Conservation (phyloP, 805 yeast species). For the Martiniozyma abietophila region DNA sequence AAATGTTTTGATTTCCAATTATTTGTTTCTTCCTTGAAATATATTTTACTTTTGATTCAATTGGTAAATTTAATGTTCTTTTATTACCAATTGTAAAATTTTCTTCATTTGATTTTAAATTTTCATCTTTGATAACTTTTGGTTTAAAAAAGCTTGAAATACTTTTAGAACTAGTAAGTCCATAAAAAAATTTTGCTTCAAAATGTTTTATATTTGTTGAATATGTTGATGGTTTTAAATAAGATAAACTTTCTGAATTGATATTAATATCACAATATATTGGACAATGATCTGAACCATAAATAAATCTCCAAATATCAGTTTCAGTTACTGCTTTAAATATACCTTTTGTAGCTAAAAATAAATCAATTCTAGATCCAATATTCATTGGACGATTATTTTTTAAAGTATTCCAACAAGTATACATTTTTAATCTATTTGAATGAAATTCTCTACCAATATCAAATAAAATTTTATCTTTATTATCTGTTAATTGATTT, state of each 20-base stretch:
- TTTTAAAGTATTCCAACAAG: slow-evolving; percentile 83
- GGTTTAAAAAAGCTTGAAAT: slow-evolving; percentile 25
- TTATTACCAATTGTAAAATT: too few species aligned
- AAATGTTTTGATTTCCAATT: slow-evolving; percentile 9
- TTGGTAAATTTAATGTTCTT: slow-evolving; percentile 3
- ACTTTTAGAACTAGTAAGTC: slow-evolving; percentile 23
- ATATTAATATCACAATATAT: slow-evolving; percentile 57
- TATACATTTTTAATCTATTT: slow-evolving; percentile 57
- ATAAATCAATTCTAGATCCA: slow-evolving; percentile 83
- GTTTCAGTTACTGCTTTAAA: slow-evolving; percentile 29
- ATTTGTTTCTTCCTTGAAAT: slow-evolving; percentile 16
- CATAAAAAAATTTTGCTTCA: slow-evolving; percentile 45
- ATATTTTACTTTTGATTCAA: slow-evolving; percentile 6
- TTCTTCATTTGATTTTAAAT: too few species aligned
- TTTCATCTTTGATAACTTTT: too few species aligned
- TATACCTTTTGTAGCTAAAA: slow-evolving; percentile 40
- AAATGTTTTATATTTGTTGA: slow-evolving; percentile 27
- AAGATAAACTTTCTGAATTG: not conserved
- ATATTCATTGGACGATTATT: slow-evolving; percentile 72
- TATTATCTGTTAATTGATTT: slow-evolving; percentile 20
- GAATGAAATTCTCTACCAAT: slow-evolving; percentile 50
- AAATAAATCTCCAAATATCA: slow-evolving; percentile 52
- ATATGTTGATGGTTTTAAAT: not conserved
- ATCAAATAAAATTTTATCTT: slow-evolving; percentile 43
- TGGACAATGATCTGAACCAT: slow-evolving; percentile 96